A percentile compares a stretch with the other conserved stretches of the same genome.
Evolutionary conservation across 257 asterid species (phyloP).

Genomic region (Solanum bulbocastanum): DNA sequence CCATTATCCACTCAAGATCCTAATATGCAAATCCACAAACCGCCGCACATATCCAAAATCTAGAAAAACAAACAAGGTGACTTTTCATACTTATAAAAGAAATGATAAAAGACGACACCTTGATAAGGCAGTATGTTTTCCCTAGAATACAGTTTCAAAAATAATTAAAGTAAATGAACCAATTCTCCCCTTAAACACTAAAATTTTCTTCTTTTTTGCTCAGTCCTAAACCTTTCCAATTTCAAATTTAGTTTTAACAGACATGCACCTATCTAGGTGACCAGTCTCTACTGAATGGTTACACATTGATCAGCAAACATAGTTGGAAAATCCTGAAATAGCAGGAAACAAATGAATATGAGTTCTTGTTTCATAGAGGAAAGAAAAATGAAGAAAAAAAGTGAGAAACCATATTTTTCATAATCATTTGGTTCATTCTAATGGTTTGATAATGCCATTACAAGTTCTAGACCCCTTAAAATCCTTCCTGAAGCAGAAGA

Average conservation of each 20-base stretch:
- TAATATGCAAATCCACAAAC: conserved; percentile 75
- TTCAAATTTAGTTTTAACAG: not conserved
- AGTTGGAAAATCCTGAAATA: not conserved
- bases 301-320: not conserved
- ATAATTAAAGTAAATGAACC: not conserved
- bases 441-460: not conserved
- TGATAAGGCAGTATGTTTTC: conserved; percentile 5
- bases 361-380: not conserved
- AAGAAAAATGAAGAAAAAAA: not conserved
- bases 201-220: not conserved
- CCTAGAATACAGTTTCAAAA: conserved; percentile 2
- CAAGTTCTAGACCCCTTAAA: not conserved
- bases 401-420: not conserved
- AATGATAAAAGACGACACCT: conserved; percentile 5
- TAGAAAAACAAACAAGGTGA: conserved; percentile 39
- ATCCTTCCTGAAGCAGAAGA: not conserved
- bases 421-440: not conserved
- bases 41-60: conserved; percentile 74
- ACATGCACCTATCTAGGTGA: not conserved
- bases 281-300: not conserved
- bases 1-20: conserved; percentile 62
- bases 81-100: conserved; percentile 28
- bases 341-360: not conserved
- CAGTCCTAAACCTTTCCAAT: not conserved
- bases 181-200: not conserved